A percentile compares a stretch with the other conserved stretches of the same genome.
Evolutionary conservation across 768 basidiomycete genomes (phyloP).

Genomic region (Cystoderma amianthinum): DNA sequence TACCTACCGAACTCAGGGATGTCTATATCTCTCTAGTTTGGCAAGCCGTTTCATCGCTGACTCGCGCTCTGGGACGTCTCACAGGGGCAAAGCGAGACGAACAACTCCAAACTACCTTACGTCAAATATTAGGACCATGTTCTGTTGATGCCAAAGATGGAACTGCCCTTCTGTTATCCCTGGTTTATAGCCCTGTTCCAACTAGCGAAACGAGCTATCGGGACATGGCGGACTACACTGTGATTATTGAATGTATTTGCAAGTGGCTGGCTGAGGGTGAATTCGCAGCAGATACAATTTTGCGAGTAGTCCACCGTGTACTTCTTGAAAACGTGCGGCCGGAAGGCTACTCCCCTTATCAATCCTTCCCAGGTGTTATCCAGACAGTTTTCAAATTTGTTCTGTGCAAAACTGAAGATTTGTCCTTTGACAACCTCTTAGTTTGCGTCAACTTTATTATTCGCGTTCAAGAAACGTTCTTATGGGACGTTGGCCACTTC

Average conservation of each 20-base stretch:
- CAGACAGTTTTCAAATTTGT: conserved; percentile 3
- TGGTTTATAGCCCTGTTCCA: conserved; percentile 2
- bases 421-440: neutral
- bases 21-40: neutral
- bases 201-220: conserved; percentile 3
- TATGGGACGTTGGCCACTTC: conserved; percentile 4
- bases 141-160: neutral
- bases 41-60: neutral
- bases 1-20: neutral
- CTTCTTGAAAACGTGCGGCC: conserved; percentile 3
- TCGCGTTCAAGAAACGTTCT: conserved; percentile 4
- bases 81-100: neutral
- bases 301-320: conserved; percentile 1
- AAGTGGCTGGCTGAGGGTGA: conserved; percentile 3
- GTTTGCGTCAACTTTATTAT: conserved; percentile 5
- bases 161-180: neutral
- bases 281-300: neutral
- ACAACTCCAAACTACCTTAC: neutral
- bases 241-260: neutral
- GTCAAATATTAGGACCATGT: neutral
- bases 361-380: conserved; percentile 1
- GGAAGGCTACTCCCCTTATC: neutral
- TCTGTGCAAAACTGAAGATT: neutral
- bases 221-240: conserved; percentile 1
- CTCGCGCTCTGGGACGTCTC: neutral